Percentiles rank a stretch among this genome's conserved stretches.
Evolutionary conservation across 2,329 filamentous ascomycete species (phyloP).

Genomic region (Neonectria sp.): DNA sequence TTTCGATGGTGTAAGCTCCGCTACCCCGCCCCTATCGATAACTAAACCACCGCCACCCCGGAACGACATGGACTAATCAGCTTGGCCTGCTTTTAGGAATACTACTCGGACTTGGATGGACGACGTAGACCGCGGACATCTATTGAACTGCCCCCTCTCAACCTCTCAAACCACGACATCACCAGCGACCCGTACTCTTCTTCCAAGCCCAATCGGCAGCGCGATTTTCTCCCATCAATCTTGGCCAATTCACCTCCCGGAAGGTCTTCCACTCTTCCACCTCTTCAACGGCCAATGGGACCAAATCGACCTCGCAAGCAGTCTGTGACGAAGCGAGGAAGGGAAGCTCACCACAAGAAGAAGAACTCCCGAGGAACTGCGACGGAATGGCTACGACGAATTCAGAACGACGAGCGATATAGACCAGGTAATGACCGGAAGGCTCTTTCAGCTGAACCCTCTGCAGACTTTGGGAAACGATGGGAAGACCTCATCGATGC

Average conservation of each 20-base stretch:
- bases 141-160: conserved; percentile 81
- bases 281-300: conserved; percentile 81
- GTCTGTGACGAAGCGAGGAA: conserved; percentile 85
- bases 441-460: conserved; percentile 88
- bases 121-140: conserved; percentile 75
- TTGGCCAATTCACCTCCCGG: conserved; percentile 86
- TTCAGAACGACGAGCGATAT: conserved; percentile 75
- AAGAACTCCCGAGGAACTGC: conserved; percentile 80
- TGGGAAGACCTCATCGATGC: conserved; percentile 98
- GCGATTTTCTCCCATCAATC: conserved; percentile 87
- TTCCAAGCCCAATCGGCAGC: conserved; percentile 72
- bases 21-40: conserved; percentile 49
- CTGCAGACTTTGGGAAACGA: conserved; percentile 85
- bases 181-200: conserved; percentile 82
- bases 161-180: conserved; percentile 70
- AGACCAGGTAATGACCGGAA: conserved; percentile 81
- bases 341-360: conserved; percentile 85
- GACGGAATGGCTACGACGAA: conserved; percentile 74
- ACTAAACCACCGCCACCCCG: conserved; percentile 27
- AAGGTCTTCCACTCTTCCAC: conserved; percentile 89
- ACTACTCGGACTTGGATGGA: conserved; percentile 79
- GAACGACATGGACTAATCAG: conserved; percentile 36
- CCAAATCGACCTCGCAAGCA: conserved; percentile 84
- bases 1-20: conserved; percentile 77
- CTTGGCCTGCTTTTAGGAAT: conserved; percentile 63